Base-by-base conservation (phyloP, 805 yeast species). In the Allodekkera sacchari region DNA sequence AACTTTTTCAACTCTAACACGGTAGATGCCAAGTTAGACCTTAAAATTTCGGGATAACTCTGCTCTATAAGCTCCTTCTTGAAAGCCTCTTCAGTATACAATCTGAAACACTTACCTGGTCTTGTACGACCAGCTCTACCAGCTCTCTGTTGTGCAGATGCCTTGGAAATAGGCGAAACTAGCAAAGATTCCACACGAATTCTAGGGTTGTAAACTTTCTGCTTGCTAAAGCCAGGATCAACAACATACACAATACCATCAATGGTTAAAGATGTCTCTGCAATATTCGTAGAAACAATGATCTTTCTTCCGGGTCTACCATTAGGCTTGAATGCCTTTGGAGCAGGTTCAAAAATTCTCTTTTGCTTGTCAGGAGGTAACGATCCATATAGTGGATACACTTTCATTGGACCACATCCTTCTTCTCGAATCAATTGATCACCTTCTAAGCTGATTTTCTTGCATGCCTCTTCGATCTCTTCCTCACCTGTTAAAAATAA, bases 81-180 rank as follows among this genome's bases (percentile, higher is more conserved):
- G 67, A 85, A 89, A 2, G 97, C 96, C 48, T 87, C 96, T 55
- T 92, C 96, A 1, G 98, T 92, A 62, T 89, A 89, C 33, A 89
- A 66, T 52, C 98, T 71, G 72, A 89, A 89, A 61, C 96, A 92
- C 51, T 84, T 83, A 12, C 98, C 98, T 0, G 97, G 96, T 1
- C 95, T 88, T 6, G 94, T 87, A 63, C 98, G 78, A 25, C 98
- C 98, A 5, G 97, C 98, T 63, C 98, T 75, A 52, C 98, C 98
- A 1, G 96, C 88, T 48, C 98, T 67, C 59, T 92, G 98, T 47
- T 85, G 88, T 0, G 96, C 96, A 26, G 95, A 87, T 0, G 98
- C 98, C 48, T 78, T 77, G 0, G 97, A 88, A 41, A 94, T 85
- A 1, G 96, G 94, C 11, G 79, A 74, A 5, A 92, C 87, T 28